Percentiles rank a stretch among this genome's conserved stretches.
Conservation (phyloP, 306 rosid species). For the Malus asiatica region DNA sequence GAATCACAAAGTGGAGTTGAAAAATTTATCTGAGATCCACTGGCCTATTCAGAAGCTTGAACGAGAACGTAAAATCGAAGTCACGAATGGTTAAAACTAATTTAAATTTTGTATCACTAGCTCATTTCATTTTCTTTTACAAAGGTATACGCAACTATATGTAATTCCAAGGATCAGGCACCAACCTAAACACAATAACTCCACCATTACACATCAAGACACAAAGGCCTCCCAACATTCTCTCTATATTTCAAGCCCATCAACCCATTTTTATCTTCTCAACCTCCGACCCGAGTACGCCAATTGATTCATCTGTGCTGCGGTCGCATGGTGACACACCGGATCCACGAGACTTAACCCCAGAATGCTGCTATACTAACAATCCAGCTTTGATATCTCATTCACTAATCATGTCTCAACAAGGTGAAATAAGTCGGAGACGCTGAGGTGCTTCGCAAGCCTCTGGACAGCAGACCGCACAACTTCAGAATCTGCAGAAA, state of each 20-base stretch:
- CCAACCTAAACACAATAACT: conserved; percentile 38
- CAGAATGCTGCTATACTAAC: conserved; percentile 17
- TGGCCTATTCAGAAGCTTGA: neutral
- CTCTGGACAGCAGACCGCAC: conserved; percentile 60
- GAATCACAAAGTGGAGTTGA: neutral
- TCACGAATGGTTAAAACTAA: neutral
- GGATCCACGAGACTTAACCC: conserved; percentile 13
- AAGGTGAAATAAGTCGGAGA: conserved; percentile 56
- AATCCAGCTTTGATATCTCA: conserved; percentile 14
- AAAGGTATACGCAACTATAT: conserved; percentile 45
- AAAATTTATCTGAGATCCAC: neutral
- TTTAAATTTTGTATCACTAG: conserved; percentile 11
- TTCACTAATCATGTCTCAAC: conserved; percentile 31
- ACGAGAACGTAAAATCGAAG: neutral
- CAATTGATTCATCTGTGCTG: neutral
- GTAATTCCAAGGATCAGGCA: conserved; percentile 24
- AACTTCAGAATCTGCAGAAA: conserved; percentile 54
- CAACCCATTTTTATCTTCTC: conserved; percentile 23
- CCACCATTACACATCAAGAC: conserved; percentile 25
- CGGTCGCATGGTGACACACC: neutral
- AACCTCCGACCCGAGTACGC: conserved; percentile 17
- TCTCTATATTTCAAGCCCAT: conserved; percentile 16
- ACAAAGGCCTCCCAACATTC: conserved; percentile 13
- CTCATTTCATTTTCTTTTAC: conserved; percentile 38
- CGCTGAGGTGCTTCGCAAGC: conserved; percentile 70